Conservation (phyloP, 805 yeast genomes). For the Myxozyma nipponensis region DNA sequence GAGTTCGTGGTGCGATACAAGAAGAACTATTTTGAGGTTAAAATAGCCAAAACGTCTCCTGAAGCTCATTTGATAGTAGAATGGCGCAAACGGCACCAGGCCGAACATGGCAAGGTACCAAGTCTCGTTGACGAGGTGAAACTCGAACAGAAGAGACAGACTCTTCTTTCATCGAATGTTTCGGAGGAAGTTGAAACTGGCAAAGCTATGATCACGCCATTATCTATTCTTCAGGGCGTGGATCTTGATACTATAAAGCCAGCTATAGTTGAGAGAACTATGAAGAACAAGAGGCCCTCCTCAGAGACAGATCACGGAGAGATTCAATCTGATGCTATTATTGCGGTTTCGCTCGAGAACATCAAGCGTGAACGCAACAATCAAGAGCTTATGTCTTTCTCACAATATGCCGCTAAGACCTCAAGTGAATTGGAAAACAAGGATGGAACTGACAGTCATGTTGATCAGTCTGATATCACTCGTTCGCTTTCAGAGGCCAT, state of each 20-base stretch:
- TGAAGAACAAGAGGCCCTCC: slow-evolving; percentile 21
- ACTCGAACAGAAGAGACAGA: slow-evolving; percentile 62
- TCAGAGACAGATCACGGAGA: slow-evolving; percentile 38
- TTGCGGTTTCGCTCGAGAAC: slow-evolving; percentile 24
- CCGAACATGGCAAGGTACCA: slow-evolving; percentile 30
- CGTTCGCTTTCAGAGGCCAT: too few relatives aligned
- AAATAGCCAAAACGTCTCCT: slow-evolving; percentile 50
- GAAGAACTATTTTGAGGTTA: slow-evolving; percentile 60
- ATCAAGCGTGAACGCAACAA: background rate
- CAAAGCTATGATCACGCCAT: slow-evolving; percentile 60
- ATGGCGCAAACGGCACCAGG: slow-evolving; percentile 5
- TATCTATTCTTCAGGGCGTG: slow-evolving; percentile 45
- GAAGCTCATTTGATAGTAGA: slow-evolving; percentile 49
- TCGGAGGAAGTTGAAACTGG: slow-evolving; percentile 51
- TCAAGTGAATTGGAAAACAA: background rate
- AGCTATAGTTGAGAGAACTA: background rate
- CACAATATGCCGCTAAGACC: background rate
- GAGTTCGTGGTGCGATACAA: slow-evolving; percentile 81
- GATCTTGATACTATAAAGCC: slow-evolving; percentile 12
- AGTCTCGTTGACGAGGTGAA: slow-evolving; percentile 69
- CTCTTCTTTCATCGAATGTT: slow-evolving; percentile 50
- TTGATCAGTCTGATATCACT: background rate
- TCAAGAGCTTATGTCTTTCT: background rate
- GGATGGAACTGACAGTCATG: background rate
- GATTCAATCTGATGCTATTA: slow-evolving; percentile 26